These are phyloP conservation scores for Anthracocystis setariae DNA, from an alignment of 1,284 basidiomycete species.

Conservation along the genomic window DNA sequence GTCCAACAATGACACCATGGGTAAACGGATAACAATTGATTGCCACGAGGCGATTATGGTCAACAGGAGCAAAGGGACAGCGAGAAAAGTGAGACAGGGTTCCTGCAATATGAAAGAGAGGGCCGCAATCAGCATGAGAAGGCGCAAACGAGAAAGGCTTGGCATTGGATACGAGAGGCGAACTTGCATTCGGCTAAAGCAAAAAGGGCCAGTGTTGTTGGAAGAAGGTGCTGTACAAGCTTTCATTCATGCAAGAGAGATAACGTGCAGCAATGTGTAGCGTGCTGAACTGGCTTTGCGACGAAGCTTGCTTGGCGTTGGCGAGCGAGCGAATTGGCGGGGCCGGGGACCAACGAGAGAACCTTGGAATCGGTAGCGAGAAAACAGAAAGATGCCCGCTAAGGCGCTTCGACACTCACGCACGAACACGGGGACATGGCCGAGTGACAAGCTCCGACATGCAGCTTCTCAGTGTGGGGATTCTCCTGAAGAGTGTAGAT, in stretches of 20 bases:
- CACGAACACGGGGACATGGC: conserved; percentile 2
- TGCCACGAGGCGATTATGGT: conserved; percentile 21
- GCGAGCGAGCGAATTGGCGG: conserved; percentile 4
- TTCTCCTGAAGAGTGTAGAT: no score
- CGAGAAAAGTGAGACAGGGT: not conserved
- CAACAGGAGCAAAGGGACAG: not conserved
- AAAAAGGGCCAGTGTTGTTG: not conserved
- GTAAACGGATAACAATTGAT: not conserved
- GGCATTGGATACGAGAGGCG: conserved; percentile 10
- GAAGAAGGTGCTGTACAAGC: no score
- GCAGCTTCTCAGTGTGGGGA: no score
- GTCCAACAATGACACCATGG: no score
- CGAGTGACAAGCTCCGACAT: not conserved
- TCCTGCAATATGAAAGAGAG: not conserved
- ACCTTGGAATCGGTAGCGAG: conserved; percentile 25
- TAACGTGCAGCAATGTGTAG: not conserved
- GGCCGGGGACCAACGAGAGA: conserved; percentile 3
- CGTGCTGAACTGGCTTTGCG: no score
- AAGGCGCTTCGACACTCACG: not conserved
- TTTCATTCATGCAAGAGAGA: no score
- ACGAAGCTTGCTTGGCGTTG: not conserved
- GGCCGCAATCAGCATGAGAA: not conserved
- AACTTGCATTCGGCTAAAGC: conserved; percentile 18
- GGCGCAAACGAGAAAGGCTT: conserved; percentile 10
- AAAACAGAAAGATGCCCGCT: conserved; percentile 9